Evolutionary conservation across 164 flowering plant species (phyloP), one percentile per base, ranked within the genome.

Genomic region (Chimonanthus salicifolius): DNA sequence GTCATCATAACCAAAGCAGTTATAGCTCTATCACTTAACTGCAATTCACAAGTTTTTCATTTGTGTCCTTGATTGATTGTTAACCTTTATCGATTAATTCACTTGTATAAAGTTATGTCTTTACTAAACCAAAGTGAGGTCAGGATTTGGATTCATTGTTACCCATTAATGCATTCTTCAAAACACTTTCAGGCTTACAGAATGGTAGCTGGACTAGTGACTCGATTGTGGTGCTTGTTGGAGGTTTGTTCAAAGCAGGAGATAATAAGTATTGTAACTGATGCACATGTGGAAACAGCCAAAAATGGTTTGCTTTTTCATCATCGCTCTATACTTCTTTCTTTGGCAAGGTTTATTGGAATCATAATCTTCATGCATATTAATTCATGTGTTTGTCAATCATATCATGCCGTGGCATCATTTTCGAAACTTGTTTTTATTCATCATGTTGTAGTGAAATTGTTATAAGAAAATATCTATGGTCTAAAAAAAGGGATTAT

Each of bases 181-280:
- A 33, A 68, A 68, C n/a, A 6, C 73, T 71, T 85, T 67, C 95
- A 94, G 99, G 95, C 85, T 5, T 94, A 91, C 73, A 85, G 95
- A 80, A 43, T 88, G 79, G 79, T 91, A 63, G 76, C 86, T 54
- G 97, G 91, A 47, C 76, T 94, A 80, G 97, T 88, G 71, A 80
- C 85, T 83, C 89, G 97, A 18, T 77, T 87, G 51, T 94, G 99
- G 99, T 91, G 88, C 80, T 78, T 94, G 82, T 78, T 83, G 83
- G 97, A 91, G 79, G 82, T 94, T 66, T 88, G 90, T 84, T 86
- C 92, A n/a, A 90, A 89, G 76, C 86, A 81, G 74, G 95, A 92
- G 72, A 90, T 92, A 67, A 84, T 92, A 80, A 78, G 77, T 74
- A 83, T 81, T 13, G 84, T 91, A 50, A 88, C 90, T 50, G 88